Percentiles rank a stretch among this genome's conserved stretches.
These are phyloP conservation scores for Fraxinus excelsior DNA, from an alignment of 257 asterid genomes.

Conservation along the genomic window DNA sequence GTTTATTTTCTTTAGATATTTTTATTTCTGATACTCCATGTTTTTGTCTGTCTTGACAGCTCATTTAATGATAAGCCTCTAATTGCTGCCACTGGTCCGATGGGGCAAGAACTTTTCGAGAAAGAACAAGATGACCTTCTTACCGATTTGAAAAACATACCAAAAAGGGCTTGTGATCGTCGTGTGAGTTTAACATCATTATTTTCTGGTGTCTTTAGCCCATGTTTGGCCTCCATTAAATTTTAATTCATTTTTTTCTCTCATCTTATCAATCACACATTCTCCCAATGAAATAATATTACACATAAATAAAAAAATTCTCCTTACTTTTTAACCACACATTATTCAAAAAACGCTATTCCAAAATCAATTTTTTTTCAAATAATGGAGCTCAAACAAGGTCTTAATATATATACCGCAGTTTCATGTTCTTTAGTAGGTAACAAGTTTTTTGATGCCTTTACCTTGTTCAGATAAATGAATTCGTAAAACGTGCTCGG, in stretches of 20 bases:
- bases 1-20: not conserved
- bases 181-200: conserved; percentile 48
- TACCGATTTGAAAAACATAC: conserved; percentile 66
- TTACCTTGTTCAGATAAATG: conserved; percentile 56
- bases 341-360: too few relatives aligned
- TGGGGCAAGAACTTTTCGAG: conserved; percentile 71
- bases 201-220: not conserved
- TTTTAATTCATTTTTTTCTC: too few relatives aligned
- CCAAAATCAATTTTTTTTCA: too few relatives aligned
- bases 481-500: conserved; percentile 79
- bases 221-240: too few relatives aligned
- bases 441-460: not conserved
- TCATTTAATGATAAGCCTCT: conserved; percentile 79
- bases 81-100: conserved; percentile 58
- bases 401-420: not conserved
- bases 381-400: too few relatives aligned
- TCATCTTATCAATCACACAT: too few relatives aligned
- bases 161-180: conserved; percentile 81
- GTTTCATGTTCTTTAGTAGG: conserved; percentile 1
- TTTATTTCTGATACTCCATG: not conserved
- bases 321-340: too few relatives aligned
- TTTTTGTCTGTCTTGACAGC: conserved; percentile 28
- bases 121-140: conserved; percentile 79
- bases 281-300: too few relatives aligned
- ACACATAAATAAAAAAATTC: too few relatives aligned